Evolutionary conservation across 495 filamentous ascomycete genomes (phyloP), one percentile per base, ranked within the genome.

Genomic region (Xylaria curta): DNA sequence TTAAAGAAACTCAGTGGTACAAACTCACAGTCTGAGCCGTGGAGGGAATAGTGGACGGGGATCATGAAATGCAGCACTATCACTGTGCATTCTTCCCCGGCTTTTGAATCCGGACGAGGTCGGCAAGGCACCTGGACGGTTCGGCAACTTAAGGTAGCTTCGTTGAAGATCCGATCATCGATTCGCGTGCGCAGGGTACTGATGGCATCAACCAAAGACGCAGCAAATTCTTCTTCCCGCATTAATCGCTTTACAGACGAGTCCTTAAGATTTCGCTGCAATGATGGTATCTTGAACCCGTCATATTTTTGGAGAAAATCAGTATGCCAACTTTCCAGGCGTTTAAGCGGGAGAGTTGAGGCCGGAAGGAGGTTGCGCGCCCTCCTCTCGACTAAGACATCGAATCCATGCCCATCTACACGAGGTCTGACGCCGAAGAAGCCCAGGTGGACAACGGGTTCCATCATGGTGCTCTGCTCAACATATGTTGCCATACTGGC

Each of bases 351-450:
- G 61, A 97, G 73, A 38, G 87, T 86, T 28, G 90, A 81, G 17
- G 88, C 89, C 4, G 94, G 94, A 2, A 97, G 81, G 40, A 90
- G 86, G 72, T 92, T 91, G 17, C 86, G 87, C 17, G 86, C 83
- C 54, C 88, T 85, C 70, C 86, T 89, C 24, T 88, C 87, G 33
- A 93, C 92, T 44, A 96, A 83, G 54, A 97, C 82, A 71, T 97
- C 92, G 73, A 93, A 94, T 26, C 89, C 90, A 72, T 87, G 86
- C 21, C 80, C 82, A 54, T 87, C 87, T 6, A 92, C 80, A 8
- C 89, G 85, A 3, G 93, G 89, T 31, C 91, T 88, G 69, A 95
- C 84, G 7, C 91, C 89, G 72, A 95, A 97, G 53, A 91, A 87
- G 51, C 90, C 90, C 0, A 97, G 75, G 74, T 95, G 91, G 17